A percentile compares a stretch with the other conserved stretches of the same genome.
Evolutionary conservation across 1,139 yeast genomes (phyloP).

Genomic region (Saccharomycopsis hybrid): DNA sequence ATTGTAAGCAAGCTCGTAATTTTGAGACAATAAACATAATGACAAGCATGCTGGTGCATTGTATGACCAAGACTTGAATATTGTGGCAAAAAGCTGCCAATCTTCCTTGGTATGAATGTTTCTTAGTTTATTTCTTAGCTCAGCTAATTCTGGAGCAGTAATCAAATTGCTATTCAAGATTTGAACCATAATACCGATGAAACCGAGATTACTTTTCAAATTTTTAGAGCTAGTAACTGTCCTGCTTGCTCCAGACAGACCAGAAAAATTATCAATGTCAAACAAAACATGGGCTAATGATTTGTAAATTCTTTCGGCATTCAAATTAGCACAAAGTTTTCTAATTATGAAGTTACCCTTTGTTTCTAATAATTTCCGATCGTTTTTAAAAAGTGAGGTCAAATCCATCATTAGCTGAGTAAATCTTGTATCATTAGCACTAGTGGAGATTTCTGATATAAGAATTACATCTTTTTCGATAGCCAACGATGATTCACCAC

Average conservation of each 20-base stretch:
- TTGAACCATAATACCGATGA: constrained; percentile 77
- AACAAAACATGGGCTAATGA: constrained; percentile 68
- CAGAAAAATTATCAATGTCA: constrained; percentile 33
- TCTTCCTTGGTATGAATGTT: constrained; percentile 46
- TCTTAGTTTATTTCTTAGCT: constrained; percentile 63
- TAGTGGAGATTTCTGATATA: constrained; percentile 70
- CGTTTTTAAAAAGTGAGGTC: constrained; percentile 59
- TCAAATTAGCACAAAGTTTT: constrained; percentile 73
- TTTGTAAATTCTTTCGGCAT: constrained; percentile 77
- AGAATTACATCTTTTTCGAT: constrained; percentile 72
- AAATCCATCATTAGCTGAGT: constrained; percentile 69
- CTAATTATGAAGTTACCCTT: constrained; percentile 83
- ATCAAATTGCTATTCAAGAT: constrained; percentile 80
- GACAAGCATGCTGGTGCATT: constrained; percentile 87
- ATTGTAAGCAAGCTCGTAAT: constrained; percentile 80
- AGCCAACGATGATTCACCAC: constrained; percentile 83
- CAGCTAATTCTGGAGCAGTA: constrained; percentile 78
- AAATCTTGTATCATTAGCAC: constrained; percentile 74
- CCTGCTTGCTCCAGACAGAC: background rate
- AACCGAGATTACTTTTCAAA: constrained; percentile 46
- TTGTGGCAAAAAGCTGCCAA: constrained; percentile 62
- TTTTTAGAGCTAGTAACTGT: background rate
- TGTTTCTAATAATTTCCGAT: constrained; percentile 54
- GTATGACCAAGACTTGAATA: constrained; percentile 90
- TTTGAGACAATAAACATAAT: constrained; percentile 79